A percentile compares a stretch with the other conserved stretches of the same genome.
phyloP scores from a whole-genome alignment of 441 rosid genomes.

The Raphanus hybrid region DNA sequence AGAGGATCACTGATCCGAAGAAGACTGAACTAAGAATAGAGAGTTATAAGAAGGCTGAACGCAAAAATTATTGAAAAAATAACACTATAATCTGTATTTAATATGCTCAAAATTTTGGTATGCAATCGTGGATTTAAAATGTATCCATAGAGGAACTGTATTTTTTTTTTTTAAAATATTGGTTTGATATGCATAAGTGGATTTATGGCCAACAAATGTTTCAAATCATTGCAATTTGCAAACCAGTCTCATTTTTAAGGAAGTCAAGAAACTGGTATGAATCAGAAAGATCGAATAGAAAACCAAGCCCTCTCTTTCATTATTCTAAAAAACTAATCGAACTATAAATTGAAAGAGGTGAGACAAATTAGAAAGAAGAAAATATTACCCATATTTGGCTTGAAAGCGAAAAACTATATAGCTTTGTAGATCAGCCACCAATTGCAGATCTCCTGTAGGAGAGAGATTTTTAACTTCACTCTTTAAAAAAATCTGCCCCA shows the following conservation, averaged over 20 bases:
- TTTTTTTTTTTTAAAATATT: too few species aligned
- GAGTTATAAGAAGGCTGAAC: too few species aligned
- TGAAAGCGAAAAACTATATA: neutral
- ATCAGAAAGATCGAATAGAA: neutral
- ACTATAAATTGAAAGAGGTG: neutral
- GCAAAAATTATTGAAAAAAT: too few species aligned
- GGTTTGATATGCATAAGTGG: neutral
- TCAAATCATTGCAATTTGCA: neutral
- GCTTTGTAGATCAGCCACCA: too few species aligned
- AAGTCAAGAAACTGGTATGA: neutral
- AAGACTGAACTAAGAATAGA: too few species aligned
- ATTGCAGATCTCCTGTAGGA: neutral
- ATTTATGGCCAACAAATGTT: neutral
- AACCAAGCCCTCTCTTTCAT: neutral
- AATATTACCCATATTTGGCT: neutral
- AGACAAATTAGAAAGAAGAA: neutral
- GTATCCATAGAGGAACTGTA: too few species aligned
- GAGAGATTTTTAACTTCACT: neutral
- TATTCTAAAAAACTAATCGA: neutral
- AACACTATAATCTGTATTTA: too few species aligned
- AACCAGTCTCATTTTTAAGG: neutral
- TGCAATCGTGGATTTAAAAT: too few species aligned
- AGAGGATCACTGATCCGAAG: too few species aligned
- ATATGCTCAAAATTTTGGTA: too few species aligned
- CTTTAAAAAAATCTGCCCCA: too few species aligned